Conservation (phyloP, 75 land plant species). For the Larix kaempferi region DNA sequence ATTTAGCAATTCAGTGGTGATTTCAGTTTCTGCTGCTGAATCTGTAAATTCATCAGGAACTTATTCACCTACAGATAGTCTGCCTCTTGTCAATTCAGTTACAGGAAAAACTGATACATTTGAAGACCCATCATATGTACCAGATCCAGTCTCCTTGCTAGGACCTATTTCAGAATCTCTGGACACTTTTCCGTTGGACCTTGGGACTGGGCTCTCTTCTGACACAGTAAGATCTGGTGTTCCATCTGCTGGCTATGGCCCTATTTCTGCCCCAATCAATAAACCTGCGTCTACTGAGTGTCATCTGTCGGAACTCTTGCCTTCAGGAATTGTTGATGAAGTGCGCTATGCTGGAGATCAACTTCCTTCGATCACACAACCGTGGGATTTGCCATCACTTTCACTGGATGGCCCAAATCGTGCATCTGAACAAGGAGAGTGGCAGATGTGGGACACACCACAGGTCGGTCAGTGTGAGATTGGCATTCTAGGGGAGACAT, state of each 20-base stretch:
- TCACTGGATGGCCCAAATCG: conserved; percentile 15
- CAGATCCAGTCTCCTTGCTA: conserved; percentile 51
- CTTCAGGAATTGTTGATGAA: conserved; percentile 26
- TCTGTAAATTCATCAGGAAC: conserved; percentile 6
- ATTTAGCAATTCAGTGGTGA: conserved; percentile 17
- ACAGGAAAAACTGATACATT: conserved; percentile 45
- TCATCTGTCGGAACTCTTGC: conserved; percentile 32
- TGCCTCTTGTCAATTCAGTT: conserved; percentile 8
- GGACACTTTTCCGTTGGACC: conserved; percentile 56
- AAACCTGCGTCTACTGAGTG: conserved; percentile 50
- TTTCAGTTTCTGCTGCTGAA: conserved; percentile 6
- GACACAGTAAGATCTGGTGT: conserved; percentile 19
- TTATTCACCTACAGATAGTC: conserved; percentile 18
- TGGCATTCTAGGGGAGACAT: conserved; percentile 28
- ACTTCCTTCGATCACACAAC: conserved; percentile 17
- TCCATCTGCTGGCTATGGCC: conserved; percentile 20
- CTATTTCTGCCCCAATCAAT: conserved; percentile 17
- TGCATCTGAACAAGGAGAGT: conserved; percentile 41
- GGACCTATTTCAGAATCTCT: conserved; percentile 74
- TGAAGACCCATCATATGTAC: conserved; percentile 61
- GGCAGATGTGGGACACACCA: conserved; percentile 66
- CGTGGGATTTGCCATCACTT: conserved; percentile 17
- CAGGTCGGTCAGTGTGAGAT: conserved; percentile 52
- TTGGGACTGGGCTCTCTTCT: conserved; percentile 31
- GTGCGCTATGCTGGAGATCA: conserved; percentile 7